A percentile compares a stretch with the other conserved stretches of the same genome.
Conservation (phyloP, 805 yeast genomes). For the Saccharomycopsis sp. region DNA sequence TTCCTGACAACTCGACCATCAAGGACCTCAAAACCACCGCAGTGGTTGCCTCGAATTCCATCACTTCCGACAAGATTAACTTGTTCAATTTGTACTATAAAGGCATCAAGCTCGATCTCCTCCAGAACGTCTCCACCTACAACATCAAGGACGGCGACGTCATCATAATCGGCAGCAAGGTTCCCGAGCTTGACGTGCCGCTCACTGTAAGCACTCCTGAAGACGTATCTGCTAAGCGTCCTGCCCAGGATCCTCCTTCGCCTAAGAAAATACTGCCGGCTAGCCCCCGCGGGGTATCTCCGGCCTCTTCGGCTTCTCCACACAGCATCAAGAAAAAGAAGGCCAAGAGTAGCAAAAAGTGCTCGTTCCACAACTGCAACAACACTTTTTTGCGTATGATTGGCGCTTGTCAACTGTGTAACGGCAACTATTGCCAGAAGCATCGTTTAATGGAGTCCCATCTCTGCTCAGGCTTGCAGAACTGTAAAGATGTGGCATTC, state of each 20-base stretch:
- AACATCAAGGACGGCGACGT: constrained; percentile 13
- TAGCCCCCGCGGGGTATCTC: neutral
- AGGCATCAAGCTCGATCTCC: constrained; percentile 18
- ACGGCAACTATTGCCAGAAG: constrained; percentile 78
- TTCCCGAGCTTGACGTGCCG: constrained; percentile 10
- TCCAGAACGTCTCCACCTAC: constrained; percentile 15
- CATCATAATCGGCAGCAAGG: constrained; percentile 16
- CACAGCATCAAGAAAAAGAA: constrained; percentile 17
- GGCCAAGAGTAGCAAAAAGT: constrained; percentile 35
- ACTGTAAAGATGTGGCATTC: constrained; percentile 76
- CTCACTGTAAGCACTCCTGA: constrained; percentile 9
- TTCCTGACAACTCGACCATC: constrained; percentile 46
- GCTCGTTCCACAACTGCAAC: constrained; percentile 52
- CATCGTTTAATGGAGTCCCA: constrained; percentile 86
- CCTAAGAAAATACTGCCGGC: neutral
- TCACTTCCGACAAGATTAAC: constrained; percentile 8
- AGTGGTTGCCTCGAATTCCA: constrained; percentile 33
- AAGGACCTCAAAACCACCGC: constrained; percentile 44
- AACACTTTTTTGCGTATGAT: constrained; percentile 57
- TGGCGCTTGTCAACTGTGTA: constrained; percentile 81
- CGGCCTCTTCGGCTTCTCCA: neutral
- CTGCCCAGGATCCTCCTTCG: neutral
- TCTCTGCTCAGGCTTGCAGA: constrained; percentile 66
- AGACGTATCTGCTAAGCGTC: constrained; percentile 4
- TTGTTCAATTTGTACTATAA: constrained; percentile 15